Conservation (phyloP, 371 early-diverging fungal species). For the Mucor sp. region DNA sequence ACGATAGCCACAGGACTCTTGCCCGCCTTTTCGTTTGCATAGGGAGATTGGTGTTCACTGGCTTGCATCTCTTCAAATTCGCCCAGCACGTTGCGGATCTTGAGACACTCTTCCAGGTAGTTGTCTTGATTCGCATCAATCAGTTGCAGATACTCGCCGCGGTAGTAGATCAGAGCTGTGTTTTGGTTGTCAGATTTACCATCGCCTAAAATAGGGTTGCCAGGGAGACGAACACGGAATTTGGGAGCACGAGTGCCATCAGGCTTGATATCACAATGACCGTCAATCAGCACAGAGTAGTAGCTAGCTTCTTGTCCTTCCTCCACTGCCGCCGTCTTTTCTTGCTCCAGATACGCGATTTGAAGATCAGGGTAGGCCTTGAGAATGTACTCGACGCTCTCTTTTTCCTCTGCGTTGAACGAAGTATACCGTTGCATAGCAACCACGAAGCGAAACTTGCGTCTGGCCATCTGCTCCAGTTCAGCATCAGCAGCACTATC, state of each 20-base stretch:
- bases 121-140: constrained; percentile 95
- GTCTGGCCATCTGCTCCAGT: constrained; percentile 65
- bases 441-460: constrained; percentile 83
- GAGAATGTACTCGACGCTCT: constrained; percentile 77
- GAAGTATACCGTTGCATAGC: constrained; percentile 86
- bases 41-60: constrained; percentile 60
- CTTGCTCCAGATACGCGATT: constrained; percentile 81
- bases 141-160: constrained; percentile 85
- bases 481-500: constrained; percentile 48
- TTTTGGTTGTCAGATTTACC: constrained; percentile 94
- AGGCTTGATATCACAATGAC: constrained; percentile 61
- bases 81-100: constrained; percentile 82
- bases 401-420: constrained; percentile 77
- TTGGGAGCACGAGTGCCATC: constrained; percentile 72
- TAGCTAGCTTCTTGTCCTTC: constrained; percentile 53
- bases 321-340: too few species aligned
- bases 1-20: constrained; percentile 87
- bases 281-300: constrained; percentile 79
- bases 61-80: constrained; percentile 77
- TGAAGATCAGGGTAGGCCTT: constrained; percentile 78
- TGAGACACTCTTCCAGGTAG: constrained; percentile 87
- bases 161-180: constrained; percentile 77
- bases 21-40: constrained; percentile 45
- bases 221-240: constrained; percentile 81
- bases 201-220: constrained; percentile 92